phyloP scores from a whole-genome alignment of 495 filamentous ascomycete genomes.

The Neurospora terricola region DNA sequence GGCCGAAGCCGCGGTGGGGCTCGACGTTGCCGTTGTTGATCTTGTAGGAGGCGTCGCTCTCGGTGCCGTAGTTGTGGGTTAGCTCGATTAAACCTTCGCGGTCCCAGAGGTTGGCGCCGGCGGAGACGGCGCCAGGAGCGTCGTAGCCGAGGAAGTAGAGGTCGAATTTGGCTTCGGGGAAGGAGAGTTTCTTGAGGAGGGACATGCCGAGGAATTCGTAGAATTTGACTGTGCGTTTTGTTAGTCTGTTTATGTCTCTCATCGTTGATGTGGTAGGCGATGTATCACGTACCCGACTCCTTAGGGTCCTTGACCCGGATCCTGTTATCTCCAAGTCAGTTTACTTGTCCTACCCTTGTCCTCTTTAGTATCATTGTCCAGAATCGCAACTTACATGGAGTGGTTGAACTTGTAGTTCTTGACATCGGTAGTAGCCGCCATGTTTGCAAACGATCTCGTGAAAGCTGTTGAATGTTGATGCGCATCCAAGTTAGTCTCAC shows the following conservation, averaged over 20 bases:
- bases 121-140: slow-evolving; percentile 46
- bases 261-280: background rate
- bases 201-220: slow-evolving; percentile 90
- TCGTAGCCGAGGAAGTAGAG: slow-evolving; percentile 80
- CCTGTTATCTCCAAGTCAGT: slow-evolving; percentile 43
- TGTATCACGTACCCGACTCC: slow-evolving; percentile 46
- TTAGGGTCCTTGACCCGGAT: slow-evolving; percentile 91
- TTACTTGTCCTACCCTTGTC: background rate
- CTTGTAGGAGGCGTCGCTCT: too few relatives aligned
- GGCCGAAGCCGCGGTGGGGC: slow-evolving; percentile 79
- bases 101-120: slow-evolving; percentile 60
- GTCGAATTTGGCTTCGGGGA: slow-evolving; percentile 74
- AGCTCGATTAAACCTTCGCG: slow-evolving; percentile 87
- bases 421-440: slow-evolving; percentile 61
- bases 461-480: background rate
- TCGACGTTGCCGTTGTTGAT: slow-evolving; percentile 84
- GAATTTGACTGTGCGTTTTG: slow-evolving; percentile 56
- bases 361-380: slow-evolving; percentile 2
- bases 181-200: slow-evolving; percentile 63
- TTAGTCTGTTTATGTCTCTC: background rate
- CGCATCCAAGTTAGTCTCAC: background rate
- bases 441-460: slow-evolving; percentile 35
- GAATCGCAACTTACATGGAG: slow-evolving; percentile 48
- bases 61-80: slow-evolving; percentile 96
- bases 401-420: slow-evolving; percentile 83